Percentiles rank a stretch among this genome's conserved stretches.
Conservation (phyloP, 2,329 filamentous ascomycete genomes). For the Nigrograna mackinnonii region DNA sequence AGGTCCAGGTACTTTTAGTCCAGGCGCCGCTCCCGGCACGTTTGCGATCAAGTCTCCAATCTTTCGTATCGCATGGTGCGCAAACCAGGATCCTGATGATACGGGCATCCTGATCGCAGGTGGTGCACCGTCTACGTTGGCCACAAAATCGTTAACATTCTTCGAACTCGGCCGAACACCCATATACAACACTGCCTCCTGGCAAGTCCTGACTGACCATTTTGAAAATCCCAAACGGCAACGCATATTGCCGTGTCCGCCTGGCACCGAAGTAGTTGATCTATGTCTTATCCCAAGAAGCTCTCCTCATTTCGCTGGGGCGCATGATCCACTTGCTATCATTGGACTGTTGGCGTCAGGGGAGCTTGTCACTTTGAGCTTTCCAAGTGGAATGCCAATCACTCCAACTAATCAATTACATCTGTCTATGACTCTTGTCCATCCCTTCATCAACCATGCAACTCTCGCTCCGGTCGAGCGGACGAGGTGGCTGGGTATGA, state of each 20-base stretch:
- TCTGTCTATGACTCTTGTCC: constrained; percentile 82
- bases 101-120: constrained; percentile 87
- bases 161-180: constrained; percentile 88
- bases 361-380: constrained; percentile 86
- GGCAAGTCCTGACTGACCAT: constrained; percentile 79
- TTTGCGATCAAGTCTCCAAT: constrained; percentile 73
- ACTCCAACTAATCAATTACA: constrained; percentile 92
- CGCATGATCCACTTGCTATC: constrained; percentile 87
- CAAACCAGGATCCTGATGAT: constrained; percentile 90
- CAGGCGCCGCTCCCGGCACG: constrained; percentile 50
- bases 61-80: constrained; percentile 85
- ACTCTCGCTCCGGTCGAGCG: constrained; percentile 76
- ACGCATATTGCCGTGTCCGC: constrained; percentile 73
- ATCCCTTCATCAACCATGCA: constrained; percentile 81
- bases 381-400: constrained; percentile 89
- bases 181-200: constrained; percentile 87
- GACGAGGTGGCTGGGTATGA: constrained; percentile 84
- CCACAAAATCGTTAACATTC: constrained; percentile 80
- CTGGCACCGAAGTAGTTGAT: constrained; percentile 75
- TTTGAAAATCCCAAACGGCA: constrained; percentile 76
- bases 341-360: constrained; percentile 81
- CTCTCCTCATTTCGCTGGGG: constrained; percentile 84
- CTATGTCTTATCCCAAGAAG: constrained; percentile 81
- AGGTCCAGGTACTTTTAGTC: constrained; percentile 47
- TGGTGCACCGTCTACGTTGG: constrained; percentile 69